These are phyloP conservation scores for Claviceps maximensis DNA, from an alignment of 2,329 filamentous ascomycete species.

Conservation along the genomic window DNA sequence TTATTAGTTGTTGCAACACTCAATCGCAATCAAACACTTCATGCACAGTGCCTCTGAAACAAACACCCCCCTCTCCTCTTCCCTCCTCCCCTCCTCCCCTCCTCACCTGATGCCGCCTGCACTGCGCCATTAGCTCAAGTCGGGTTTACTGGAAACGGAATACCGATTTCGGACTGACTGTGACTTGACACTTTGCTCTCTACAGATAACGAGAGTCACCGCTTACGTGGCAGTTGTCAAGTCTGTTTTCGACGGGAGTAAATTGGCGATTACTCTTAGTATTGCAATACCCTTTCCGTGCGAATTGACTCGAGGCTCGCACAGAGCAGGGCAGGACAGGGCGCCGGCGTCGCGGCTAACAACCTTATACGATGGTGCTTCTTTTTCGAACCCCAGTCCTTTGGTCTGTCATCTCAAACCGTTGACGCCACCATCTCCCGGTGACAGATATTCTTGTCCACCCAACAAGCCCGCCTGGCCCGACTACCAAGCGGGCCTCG, in stretches of 20 bases:
- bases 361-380: not conserved
- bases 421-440: not conserved
- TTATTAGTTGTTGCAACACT: conserved; percentile 1
- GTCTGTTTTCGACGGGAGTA: not conserved
- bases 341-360: not conserved
- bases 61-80: not conserved
- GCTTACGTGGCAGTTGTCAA: not conserved
- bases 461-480: not conserved
- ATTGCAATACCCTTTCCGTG: not conserved
- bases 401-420: not conserved
- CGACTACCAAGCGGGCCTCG: not conserved
- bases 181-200: not conserved
- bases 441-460: not conserved
- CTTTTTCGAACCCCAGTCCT: not conserved
- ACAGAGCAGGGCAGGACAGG: not conserved
- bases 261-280: not conserved
- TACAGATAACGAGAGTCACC: not conserved
- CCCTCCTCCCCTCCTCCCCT: too few species aligned
- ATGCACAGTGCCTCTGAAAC: not conserved
- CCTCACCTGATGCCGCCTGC: not conserved
- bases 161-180: conserved; percentile 5
- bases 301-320: not conserved
- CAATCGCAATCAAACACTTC: not conserved
- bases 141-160: conserved; percentile 12
- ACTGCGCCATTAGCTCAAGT: not conserved